phyloP scores from a whole-genome alignment of 306 rosid genomes.

The Prunus mume region DNA sequence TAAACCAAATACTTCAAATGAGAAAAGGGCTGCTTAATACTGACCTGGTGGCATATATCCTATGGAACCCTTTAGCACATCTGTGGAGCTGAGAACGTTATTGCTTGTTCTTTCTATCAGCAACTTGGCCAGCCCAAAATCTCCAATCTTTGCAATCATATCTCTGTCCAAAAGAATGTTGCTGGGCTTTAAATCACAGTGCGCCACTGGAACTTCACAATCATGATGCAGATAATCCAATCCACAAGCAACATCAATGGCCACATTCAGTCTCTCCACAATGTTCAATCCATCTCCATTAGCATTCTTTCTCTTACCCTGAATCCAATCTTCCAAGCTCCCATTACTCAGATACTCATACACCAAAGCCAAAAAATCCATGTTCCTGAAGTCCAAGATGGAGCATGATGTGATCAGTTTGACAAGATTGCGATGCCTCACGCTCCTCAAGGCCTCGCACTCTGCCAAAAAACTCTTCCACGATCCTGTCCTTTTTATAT shows the following conservation, averaged over 20 bases:
- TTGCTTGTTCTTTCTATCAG: conserved; percentile 36
- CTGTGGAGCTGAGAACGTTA: conserved; percentile 45
- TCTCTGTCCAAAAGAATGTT: conserved; percentile 61
- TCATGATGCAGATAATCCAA: conserved; percentile 71
- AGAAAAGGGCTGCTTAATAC: background rate
- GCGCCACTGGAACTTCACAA: conserved; percentile 59
- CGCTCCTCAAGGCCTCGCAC: conserved; percentile 59
- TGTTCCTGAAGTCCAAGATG: conserved; percentile 56
- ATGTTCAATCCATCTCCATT: conserved; percentile 46
- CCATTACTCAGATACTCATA: conserved; percentile 66
- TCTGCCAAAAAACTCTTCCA: conserved; percentile 72
- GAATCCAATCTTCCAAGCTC: conserved; percentile 75
- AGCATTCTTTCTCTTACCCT: conserved; percentile 39
- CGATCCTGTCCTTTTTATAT: conserved; percentile 36
- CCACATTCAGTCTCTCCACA: conserved; percentile 58
- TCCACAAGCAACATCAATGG: conserved; percentile 59
- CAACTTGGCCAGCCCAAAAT: conserved; percentile 69
- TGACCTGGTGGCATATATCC: conserved; percentile 90
- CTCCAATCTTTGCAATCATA: conserved; percentile 72
- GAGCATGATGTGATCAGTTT: conserved; percentile 73
- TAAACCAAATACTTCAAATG: background rate
- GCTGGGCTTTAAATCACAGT: conserved; percentile 81
- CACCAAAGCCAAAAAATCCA: conserved; percentile 62
- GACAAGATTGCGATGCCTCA: conserved; percentile 69
- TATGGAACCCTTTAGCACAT: conserved; percentile 63